Conservation (phyloP, 2,329 filamentous ascomycete genomes). For the Xylaria sp. region DNA sequence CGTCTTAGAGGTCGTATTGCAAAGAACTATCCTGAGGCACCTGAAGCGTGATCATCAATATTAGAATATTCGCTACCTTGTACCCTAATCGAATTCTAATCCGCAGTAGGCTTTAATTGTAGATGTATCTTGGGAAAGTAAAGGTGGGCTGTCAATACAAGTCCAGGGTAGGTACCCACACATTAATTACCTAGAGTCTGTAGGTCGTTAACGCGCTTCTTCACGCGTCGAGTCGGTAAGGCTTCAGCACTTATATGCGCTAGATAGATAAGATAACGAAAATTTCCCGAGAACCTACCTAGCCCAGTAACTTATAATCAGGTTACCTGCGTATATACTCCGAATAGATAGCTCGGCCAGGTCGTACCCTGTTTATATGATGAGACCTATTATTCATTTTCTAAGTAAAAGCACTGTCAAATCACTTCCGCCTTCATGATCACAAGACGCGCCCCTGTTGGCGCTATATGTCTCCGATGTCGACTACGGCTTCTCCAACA, state of each 20-base stretch:
- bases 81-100: neutral
- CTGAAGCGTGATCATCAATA: neutral
- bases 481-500: slow-evolving; percentile 50
- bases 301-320: neutral
- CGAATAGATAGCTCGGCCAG: neutral
- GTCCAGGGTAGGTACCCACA: neutral
- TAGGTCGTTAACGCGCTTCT: too few relatives aligned
- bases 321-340: neutral
- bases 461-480: slow-evolving; percentile 56
- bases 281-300: slow-evolving; percentile 1
- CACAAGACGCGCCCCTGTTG: slow-evolving; percentile 47
- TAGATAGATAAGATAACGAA: slow-evolving; percentile 2
- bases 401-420: neutral
- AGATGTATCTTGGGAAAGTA: neutral
- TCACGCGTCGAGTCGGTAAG: too few relatives aligned
- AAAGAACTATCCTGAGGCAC: neutral
- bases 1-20: neutral
- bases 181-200: too few relatives aligned
- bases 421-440: slow-evolving; percentile 52
- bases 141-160: neutral
- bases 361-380: neutral
- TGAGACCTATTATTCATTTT: neutral
- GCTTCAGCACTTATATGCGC: neutral
- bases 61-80: neutral
- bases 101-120: too few relatives aligned